Evolutionary conservation across 805 yeast genomes (phyloP).

Genomic region (Ogataea ganodermae): DNA sequence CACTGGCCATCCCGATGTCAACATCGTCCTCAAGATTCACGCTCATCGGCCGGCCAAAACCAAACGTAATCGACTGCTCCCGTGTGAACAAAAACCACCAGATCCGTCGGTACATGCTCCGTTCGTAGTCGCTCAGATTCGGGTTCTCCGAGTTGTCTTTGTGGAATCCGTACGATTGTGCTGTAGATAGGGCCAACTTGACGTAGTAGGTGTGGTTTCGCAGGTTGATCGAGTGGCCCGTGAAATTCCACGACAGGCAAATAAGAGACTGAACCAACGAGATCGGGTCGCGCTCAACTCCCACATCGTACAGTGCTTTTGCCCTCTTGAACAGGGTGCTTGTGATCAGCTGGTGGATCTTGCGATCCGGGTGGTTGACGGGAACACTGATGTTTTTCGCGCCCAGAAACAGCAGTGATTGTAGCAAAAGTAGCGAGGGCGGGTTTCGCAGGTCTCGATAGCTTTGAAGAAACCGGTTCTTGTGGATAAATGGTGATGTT

Average conservation of each 20-base stretch:
- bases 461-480: slow-evolving; percentile 58
- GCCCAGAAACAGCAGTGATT: slow-evolving; percentile 66
- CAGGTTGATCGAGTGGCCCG: slow-evolving; percentile 73
- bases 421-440: slow-evolving; percentile 60
- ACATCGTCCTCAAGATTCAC: slow-evolving; percentile 63
- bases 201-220: slow-evolving; percentile 68
- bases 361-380: slow-evolving; percentile 42
- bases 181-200: slow-evolving; percentile 63
- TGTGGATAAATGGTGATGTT: slow-evolving; percentile 63
- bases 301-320: slow-evolving; percentile 66
- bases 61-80: slow-evolving; percentile 37
- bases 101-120: slow-evolving; percentile 18
- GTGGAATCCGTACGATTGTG: slow-evolving; percentile 76
- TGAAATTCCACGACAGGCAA: slow-evolving; percentile 74
- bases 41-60: slow-evolving; percentile 67
- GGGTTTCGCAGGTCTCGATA: slow-evolving; percentile 58
- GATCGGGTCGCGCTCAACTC: slow-evolving; percentile 63
- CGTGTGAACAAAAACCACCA: slow-evolving; percentile 22
- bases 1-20: slow-evolving; percentile 71
- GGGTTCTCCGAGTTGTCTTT: slow-evolving; percentile 36
- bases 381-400: slow-evolving; percentile 56
- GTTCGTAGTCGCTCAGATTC: slow-evolving; percentile 21
- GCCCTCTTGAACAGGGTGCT: slow-evolving; percentile 38
- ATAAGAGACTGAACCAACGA: slow-evolving; percentile 58
- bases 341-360: slow-evolving; percentile 51